Evolutionary conservation across 805 yeast species (phyloP), one percentile per base, ranked within the genome.

Genomic region (Yarrowia phangngaensis): DNA sequence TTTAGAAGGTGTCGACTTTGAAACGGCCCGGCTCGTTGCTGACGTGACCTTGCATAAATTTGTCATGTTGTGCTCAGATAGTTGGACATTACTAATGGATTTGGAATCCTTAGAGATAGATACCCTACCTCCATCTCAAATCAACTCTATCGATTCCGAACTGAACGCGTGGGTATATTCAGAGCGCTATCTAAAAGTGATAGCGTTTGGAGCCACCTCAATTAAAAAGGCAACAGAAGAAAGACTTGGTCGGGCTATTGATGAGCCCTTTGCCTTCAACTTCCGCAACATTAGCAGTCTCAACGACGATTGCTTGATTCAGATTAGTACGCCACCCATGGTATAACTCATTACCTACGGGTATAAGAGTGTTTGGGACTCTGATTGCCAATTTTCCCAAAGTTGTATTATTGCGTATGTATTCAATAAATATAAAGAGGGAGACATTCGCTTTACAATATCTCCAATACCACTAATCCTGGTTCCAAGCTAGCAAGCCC

Each of bases 401-500:
- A n/a, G n/a, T n/a, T n/a, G n/a, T n/a, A n/a, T n/a, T n/a, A n/a
- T n/a, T n/a, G n/a, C n/a, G n/a, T n/a, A n/a, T n/a, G 23, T 27
- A 28, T 35, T 35, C 28, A 35, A 26, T 35, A 35, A 23, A 34
- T 23, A 34, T 34, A 22, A 12, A 4, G 29, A 6, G 14, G 19
- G 5, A 11, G 6, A 14, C 4, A 16, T 9, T n/a, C n/a, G n/a
- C n/a, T n/a, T 45, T 38, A 47, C 20, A 24, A 28, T 32, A 53
- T 35, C 40, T 53, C 50, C 61, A 63, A 58, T 7, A 62, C 55
- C 4, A 52, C 58, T 8, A 62, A 52, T 0, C 95, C 95, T 1
- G 87, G 87, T 7, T 59, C 58, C 49, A 83, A 68, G 3, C 80
- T 72, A 1, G 64, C 47, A 9, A 66, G 53, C 49, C 75, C 70